Conservation (phyloP, 2,329 filamentous ascomycete genomes). For the Fusarium vanettenii region DNA sequence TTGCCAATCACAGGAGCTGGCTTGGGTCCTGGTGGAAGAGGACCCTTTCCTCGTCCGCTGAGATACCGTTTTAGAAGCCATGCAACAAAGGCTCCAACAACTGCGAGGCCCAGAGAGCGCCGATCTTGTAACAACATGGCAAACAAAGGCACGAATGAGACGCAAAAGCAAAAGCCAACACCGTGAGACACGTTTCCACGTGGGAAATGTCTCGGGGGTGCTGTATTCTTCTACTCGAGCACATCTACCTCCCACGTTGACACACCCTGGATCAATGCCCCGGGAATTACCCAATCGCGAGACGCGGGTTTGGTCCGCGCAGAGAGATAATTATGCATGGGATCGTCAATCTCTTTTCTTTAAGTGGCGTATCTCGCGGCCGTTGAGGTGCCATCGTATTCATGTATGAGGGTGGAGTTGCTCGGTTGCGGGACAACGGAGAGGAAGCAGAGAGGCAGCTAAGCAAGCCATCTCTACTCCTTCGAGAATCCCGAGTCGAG, state of each 20-base stretch:
- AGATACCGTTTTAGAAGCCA: neutral
- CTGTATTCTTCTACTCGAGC: neutral
- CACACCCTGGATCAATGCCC: no score
- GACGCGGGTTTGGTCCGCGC: neutral
- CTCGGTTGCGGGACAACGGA: neutral
- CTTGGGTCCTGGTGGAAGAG: conserved; percentile 48
- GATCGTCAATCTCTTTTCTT: neutral
- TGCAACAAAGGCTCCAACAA: neutral
- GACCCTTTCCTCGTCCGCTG: neutral
- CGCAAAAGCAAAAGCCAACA: neutral
- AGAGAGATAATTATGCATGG: neutral
- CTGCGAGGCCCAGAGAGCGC: neutral
- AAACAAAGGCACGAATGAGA: neutral
- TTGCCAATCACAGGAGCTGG: conserved; percentile 38
- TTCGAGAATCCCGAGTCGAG: neutral
- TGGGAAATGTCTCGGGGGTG: neutral
- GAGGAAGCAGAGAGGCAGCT: neutral
- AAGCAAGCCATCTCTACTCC: neutral
- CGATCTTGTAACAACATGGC: neutral
- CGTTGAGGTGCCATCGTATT: neutral
- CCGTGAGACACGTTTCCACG: neutral
- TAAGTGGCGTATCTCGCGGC: neutral
- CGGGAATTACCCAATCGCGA: neutral
- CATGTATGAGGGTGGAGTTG: neutral
- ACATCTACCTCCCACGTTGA: neutral